Evolutionary conservation across 257 asterid genomes (phyloP), one percentile per base, ranked within the genome.

Genomic region (Lycium barbarum): DNA sequence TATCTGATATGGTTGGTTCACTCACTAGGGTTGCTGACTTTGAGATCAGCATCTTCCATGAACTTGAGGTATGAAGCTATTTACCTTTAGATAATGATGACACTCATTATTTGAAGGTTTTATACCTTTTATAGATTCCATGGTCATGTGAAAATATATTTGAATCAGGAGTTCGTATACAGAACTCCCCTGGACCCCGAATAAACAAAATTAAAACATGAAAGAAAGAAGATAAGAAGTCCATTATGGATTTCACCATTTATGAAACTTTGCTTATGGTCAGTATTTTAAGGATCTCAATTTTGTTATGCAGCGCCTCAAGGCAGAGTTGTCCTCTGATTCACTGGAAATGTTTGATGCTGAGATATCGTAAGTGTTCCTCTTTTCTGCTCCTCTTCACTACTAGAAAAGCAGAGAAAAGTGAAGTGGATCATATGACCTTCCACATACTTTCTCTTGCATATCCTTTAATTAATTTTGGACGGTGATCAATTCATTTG

Each of bases 11-110:
- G 92, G 89, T 93, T 9, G 92, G 96, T 63, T 93, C 93, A 9
- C 91, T 88, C 84, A 93, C 93, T 3, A 87, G 88, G 74, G 94
- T 91, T 74, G 89, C 97, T 17, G 92, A 89, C 43, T 95, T 93
- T 43, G 94, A 93, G 89, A 81, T 43, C 80, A 79, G 88, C 84
- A 91, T 91, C 18, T 89, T 45, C 87, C 88, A 80, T 70, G 94
- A 92, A 82, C 98, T 95, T 86, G 89, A 92, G 97, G 98, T 93
- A 83, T 54, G 85, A 67, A 83, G 45, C 43, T 76, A 22, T 74
- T 76, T 26, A 45, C 40, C 13, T 72, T 40, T 10, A 18, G 20
- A 66, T 83, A 43, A 54, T 87, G 49, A 12, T 51, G 63, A 63
- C 83, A 43, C 62, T 74, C 51, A 2, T 74, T 45, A 2, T 81